Percentiles rank a stretch among this genome's conserved stretches.
Evolutionary conservation across 768 basidiomycete species (phyloP).

Genomic region (Artomyces pyxidatus): DNA sequence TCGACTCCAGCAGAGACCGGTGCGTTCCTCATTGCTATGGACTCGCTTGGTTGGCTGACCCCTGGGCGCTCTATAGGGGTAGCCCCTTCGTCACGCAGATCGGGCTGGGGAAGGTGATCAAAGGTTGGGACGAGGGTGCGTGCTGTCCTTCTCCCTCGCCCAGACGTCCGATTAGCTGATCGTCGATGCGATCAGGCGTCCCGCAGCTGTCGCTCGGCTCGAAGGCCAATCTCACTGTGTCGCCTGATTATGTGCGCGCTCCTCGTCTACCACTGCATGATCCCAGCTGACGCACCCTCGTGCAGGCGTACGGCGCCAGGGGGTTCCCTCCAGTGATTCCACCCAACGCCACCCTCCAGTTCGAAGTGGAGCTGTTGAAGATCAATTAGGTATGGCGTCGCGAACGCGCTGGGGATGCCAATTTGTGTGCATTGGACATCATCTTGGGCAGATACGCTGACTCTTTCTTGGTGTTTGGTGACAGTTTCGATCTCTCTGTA

Average conservation of each 20-base stretch:
- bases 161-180: constrained; percentile 9
- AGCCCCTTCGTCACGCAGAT: constrained; percentile 61
- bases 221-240: constrained; percentile 58
- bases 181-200: constrained; percentile 44
- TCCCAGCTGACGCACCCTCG: constrained; percentile 2
- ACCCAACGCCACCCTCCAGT: constrained; percentile 61
- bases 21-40: constrained; percentile 21
- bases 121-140: constrained; percentile 85
- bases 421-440: constrained; percentile 7
- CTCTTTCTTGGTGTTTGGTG: too few relatives aligned
- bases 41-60: constrained; percentile 10
- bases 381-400: constrained; percentile 37
- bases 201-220: constrained; percentile 67
- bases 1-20: constrained; percentile 78
- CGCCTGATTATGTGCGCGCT: constrained; percentile 69
- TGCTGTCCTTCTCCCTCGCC: constrained; percentile 17
- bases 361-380: constrained; percentile 77
- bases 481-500: too few relatives aligned
- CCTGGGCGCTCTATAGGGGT: constrained; percentile 29
- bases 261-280: constrained; percentile 1
- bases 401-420: neutral
- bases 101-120: constrained; percentile 78
- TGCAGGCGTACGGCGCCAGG: constrained; percentile 61
- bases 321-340: constrained; percentile 81
- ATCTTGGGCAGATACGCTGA: constrained; percentile 11